Conservation (phyloP, 1,284 basidiomycete genomes). For the Tilletia indica region DNA sequence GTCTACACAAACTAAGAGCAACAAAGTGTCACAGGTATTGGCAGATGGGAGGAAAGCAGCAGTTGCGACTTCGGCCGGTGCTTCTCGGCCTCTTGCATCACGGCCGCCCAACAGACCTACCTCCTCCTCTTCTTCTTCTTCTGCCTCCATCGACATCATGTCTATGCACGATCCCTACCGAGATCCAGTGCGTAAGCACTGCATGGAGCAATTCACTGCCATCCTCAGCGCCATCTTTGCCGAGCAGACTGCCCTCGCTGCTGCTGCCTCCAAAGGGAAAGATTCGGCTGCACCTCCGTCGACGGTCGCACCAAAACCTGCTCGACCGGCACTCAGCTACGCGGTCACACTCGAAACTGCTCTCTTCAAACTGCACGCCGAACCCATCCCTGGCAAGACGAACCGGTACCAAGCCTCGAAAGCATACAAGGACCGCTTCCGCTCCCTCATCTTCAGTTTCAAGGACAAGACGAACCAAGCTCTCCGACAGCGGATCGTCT, state of each 20-base stretch:
- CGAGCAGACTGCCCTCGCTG: neutral
- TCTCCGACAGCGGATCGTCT: conserved; percentile 46
- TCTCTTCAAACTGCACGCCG: conserved; percentile 36
- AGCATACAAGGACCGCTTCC: conserved; percentile 50
- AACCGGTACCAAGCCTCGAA: conserved; percentile 2
- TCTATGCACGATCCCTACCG: conserved; percentile 15
- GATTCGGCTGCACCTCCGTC: neutral
- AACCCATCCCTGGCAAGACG: conserved; percentile 26
- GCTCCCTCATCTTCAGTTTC: conserved; percentile 52
- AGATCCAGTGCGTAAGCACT: conserved; percentile 21
- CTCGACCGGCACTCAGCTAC: conserved; percentile 24
- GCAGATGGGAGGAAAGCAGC: neutral
- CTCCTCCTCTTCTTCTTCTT: neutral
- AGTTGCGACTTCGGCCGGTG: neutral
- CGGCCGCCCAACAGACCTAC: neutral
- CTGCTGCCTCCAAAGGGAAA: neutral
- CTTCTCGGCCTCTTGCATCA: no score
- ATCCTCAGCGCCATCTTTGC: conserved; percentile 24
- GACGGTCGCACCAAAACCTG: neutral
- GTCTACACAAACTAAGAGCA: neutral
- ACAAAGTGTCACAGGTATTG: neutral
- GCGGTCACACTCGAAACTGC: conserved; percentile 34
- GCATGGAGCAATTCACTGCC: conserved; percentile 18
- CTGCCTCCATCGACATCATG: neutral
- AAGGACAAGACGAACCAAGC: conserved; percentile 50